Evolutionary conservation across 1,284 basidiomycete genomes (phyloP).

Genomic region (Marasmius fiardii): DNA sequence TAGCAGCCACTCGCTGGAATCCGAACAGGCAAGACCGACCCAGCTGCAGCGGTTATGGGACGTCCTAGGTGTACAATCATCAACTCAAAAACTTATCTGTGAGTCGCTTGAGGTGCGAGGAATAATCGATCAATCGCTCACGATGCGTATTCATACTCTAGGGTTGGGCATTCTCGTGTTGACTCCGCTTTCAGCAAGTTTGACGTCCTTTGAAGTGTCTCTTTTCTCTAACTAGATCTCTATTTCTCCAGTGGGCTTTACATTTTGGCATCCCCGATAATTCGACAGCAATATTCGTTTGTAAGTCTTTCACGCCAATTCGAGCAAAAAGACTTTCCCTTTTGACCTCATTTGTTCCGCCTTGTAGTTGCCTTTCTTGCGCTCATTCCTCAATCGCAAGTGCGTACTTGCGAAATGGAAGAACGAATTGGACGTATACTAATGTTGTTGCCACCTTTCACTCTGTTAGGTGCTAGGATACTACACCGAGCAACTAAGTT

Average conservation of each 20-base stretch:
- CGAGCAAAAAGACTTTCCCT: neutral
- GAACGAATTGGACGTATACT: neutral
- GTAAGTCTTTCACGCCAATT: neutral
- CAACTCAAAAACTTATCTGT: too few relatives aligned
- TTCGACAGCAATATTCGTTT: conserved; percentile 1
- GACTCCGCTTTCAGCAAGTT: conserved; percentile 3
- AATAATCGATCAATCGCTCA: too few relatives aligned
- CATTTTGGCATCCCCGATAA: neutral
- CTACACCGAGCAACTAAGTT: conserved; percentile 3
- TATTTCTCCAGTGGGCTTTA: neutral
- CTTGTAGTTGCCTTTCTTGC: conserved; percentile 3
- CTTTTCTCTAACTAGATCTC: neutral
- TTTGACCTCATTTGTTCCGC: neutral
- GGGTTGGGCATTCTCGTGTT: neutral
- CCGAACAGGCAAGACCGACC: too few relatives aligned
- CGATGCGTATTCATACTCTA: neutral
- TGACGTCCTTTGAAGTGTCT: neutral
- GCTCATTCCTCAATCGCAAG: conserved; percentile 1
- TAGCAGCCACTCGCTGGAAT: too few relatives aligned
- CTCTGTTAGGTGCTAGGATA: conserved; percentile 1
- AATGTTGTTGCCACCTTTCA: neutral
- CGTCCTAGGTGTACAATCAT: too few relatives aligned
- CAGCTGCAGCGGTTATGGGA: too few relatives aligned
- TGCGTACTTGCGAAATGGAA: neutral
- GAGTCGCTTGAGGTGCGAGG: too few relatives aligned